Base-by-base conservation (phyloP, 139 green algal species). In the Auxenochlorella pyrenoidosa region DNA sequence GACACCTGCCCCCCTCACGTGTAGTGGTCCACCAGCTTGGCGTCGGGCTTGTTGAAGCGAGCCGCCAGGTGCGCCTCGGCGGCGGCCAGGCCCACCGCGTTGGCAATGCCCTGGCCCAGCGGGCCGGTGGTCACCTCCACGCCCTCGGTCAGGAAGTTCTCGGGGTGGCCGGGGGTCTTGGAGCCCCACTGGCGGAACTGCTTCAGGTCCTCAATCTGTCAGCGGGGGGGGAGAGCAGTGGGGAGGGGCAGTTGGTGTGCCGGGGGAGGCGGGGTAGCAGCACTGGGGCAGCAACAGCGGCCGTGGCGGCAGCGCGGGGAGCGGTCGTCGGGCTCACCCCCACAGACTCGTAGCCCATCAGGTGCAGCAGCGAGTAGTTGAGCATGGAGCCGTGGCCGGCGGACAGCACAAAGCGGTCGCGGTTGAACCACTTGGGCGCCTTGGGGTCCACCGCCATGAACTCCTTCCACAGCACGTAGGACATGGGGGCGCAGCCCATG, bases 371-470 rank as follows among this genome's bases (percentile, higher is more conserved):
- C n/a, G 96, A 92, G 90, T 99, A 99, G 90, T 98, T 96, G 73
- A 99, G 96, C 98, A 99, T 99, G 92, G 95, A 99, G 63, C 97
- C 98, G 94, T 99, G 98, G 75, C 98, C 98, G 82, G 97, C 97
- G 36, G 97, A 99, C 78, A 99, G 97, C 54, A 99, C 96, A 90
- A 99, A 99, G 89, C 98, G 94, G 89, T 99, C 98, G 63, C 98
- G 91, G 95, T 99, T 99, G 94, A 96, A 93, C 91, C 92, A 99
- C 47, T 95, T 87, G 47, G 96, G 95, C 70, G 98, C 95, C 93
- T 98, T 98, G 76, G 98, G 97, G 96, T 99, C 98, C 90, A 95
- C 95, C 73, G 95, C 98, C 94, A 99, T 98, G 84, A 93, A 91
- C 89, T 99, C 96, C 87, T 98, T 97, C 88, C 92, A 99, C 63